Evolutionary conservation across 2,329 filamentous ascomycete species (phyloP).

Genomic region (Aspergillus ruber): DNA sequence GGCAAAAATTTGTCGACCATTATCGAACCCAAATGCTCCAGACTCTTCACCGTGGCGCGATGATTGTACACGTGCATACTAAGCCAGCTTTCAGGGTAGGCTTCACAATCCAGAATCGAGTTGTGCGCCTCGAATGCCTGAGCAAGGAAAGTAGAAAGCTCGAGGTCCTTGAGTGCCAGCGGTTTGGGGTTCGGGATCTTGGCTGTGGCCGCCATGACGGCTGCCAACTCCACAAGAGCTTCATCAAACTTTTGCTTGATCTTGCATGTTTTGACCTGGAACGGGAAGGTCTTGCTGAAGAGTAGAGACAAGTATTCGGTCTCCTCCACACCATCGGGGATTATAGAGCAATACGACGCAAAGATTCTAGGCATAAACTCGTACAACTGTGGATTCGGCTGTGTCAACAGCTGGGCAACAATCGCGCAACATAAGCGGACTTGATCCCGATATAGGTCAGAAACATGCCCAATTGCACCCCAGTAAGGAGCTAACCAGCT

Average conservation of each 20-base stretch:
- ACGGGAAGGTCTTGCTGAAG: slow-evolving; percentile 86
- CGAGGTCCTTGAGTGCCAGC: slow-evolving; percentile 68
- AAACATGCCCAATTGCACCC: slow-evolving; percentile 68
- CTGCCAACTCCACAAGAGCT: slow-evolving; percentile 78
- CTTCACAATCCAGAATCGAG: slow-evolving; percentile 81
- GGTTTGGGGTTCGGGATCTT: slow-evolving; percentile 68
- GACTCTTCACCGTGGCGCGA: slow-evolving; percentile 75
- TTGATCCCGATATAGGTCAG: slow-evolving; percentile 85
- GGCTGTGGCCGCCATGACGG: slow-evolving; percentile 75
- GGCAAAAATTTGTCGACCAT: slow-evolving; percentile 80
- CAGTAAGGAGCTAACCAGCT: slow-evolving; percentile 91
- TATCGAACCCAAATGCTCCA: slow-evolving; percentile 75
- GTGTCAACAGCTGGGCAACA: slow-evolving; percentile 73
- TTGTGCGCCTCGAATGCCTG: slow-evolving; percentile 78
- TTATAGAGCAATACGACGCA: slow-evolving; percentile 76
- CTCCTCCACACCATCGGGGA: slow-evolving; percentile 55
- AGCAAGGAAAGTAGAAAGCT: slow-evolving; percentile 67
- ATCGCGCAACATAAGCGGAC: slow-evolving; percentile 90
- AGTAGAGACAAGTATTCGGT: slow-evolving; percentile 68
- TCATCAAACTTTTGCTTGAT: slow-evolving; percentile 68
- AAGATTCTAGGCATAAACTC: slow-evolving; percentile 88
- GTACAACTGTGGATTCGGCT: slow-evolving; percentile 72
- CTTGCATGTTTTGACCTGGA: slow-evolving; percentile 64
- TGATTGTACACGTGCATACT: slow-evolving; percentile 91
- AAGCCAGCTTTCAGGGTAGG: slow-evolving; percentile 84